Conservation (phyloP, 306 rosid species). For the Erythrophleum fordii region DNA sequence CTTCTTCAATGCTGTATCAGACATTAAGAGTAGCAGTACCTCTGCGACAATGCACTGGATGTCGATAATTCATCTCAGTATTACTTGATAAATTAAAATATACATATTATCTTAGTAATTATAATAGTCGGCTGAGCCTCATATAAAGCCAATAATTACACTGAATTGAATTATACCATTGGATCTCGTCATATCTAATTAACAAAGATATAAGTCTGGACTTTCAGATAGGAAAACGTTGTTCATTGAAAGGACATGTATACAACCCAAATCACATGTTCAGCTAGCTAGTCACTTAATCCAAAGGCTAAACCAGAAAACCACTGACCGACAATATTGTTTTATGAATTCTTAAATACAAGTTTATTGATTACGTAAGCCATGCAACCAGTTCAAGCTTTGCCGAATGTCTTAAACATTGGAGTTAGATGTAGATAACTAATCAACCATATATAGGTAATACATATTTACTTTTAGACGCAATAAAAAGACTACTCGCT, state of each 20-base stretch:
- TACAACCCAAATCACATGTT: constrained; percentile 14
- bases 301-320: constrained; percentile 38
- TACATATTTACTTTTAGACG: constrained; percentile 6
- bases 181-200: constrained; percentile 9
- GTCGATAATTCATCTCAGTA: background rate
- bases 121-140: background rate
- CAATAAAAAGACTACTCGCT: background rate
- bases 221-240: background rate
- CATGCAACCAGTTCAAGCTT: constrained; percentile 29
- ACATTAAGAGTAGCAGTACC: background rate
- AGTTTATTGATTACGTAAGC: constrained; percentile 19
- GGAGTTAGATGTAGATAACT: background rate
- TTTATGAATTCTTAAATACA: background rate
- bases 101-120: background rate
- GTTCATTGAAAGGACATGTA: background rate
- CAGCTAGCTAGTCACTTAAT: constrained; percentile 8
- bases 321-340: constrained; percentile 37
- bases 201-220: background rate
- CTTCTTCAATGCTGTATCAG: background rate
- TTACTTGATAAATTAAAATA: background rate
- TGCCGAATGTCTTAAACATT: constrained; percentile 4
- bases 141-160: background rate
- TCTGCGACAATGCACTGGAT: background rate
- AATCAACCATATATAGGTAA: background rate
- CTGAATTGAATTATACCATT: background rate